These are phyloP conservation scores for Spinellus fusiger DNA, from an alignment of 192 early-diverging fungal species.

Conservation along the genomic window DNA sequence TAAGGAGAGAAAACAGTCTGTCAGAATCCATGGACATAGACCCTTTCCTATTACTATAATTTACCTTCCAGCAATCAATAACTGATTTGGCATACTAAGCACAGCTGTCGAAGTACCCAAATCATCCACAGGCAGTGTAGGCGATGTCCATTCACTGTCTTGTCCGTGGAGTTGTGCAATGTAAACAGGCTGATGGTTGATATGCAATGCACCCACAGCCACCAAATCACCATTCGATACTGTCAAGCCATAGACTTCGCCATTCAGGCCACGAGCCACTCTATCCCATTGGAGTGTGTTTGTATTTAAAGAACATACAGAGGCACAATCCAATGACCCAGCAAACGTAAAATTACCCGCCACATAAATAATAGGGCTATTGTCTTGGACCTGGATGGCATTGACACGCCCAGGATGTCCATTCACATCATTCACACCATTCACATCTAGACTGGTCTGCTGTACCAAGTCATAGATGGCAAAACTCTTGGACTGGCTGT, in stretches of 20 bases:
- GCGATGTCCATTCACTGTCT: not conserved
- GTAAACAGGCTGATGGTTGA: not conserved
- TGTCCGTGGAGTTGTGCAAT: not conserved
- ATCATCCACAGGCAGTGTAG: not conserved
- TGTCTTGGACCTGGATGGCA: not conserved
- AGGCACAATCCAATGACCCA: slow-evolving; percentile 23
- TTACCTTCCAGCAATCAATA: slow-evolving; percentile 34
- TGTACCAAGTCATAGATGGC: slow-evolving; percentile 43
- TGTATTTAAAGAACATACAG: slow-evolving; percentile 24
- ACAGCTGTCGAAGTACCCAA: not conserved
- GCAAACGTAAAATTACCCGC: slow-evolving; percentile 51
- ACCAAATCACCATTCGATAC: slow-evolving; percentile 23
- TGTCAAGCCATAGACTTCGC: slow-evolving; percentile 30
- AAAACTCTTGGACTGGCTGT: slow-evolving; percentile 29
- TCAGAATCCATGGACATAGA: not conserved
- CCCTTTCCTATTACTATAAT: not conserved
- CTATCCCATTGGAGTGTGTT: slow-evolving; percentile 20
- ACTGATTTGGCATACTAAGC: not conserved
- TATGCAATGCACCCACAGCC: not conserved
- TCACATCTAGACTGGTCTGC: slow-evolving; percentile 5
- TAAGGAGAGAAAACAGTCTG: not conserved
- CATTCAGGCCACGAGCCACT: slow-evolving; percentile 14
- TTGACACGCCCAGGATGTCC: slow-evolving; percentile 12
- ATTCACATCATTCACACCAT: slow-evolving; percentile 19
- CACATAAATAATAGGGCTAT: slow-evolving; percentile 33